Conservation (phyloP, 2,329 filamentous ascomycete genomes). For the Didymella pomorum region DNA sequence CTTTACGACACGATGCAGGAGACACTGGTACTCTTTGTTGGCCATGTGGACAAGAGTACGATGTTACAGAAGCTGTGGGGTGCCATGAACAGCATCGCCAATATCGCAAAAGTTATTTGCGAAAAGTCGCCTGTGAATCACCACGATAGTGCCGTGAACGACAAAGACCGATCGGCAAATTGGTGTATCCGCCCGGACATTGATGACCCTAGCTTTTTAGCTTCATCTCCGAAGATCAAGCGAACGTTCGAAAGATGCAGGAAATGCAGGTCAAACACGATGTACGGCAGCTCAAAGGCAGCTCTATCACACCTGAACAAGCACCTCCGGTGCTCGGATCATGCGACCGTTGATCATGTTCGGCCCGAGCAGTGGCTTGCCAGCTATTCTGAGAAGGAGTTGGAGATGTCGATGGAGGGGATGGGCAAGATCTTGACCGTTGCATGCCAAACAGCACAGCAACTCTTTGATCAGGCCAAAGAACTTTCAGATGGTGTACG, state of each 20-base stretch:
- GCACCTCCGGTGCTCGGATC: conserved; percentile 19
- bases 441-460: conserved; percentile 20
- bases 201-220: not conserved
- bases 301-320: conserved; percentile 36
- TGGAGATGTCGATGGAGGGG: conserved; percentile 33
- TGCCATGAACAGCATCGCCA: conserved; percentile 31
- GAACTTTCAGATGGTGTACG: conserved; percentile 40
- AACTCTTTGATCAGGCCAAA: conserved; percentile 23
- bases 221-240: conserved; percentile 11
- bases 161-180: conserved; percentile 18
- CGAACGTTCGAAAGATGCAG: conserved; percentile 29
- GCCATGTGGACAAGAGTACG: conserved; percentile 27
- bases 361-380: conserved; percentile 34
- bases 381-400: conserved; percentile 26
- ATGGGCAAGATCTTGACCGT: conserved; percentile 27
- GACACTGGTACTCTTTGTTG: conserved; percentile 36
- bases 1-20: conserved; percentile 25
- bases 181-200: conserved; percentile 33
- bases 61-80: conserved; percentile 41
- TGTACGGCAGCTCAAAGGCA: conserved; percentile 24
- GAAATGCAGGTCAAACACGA: conserved; percentile 21
- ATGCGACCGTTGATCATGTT: too few relatives aligned
- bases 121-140: conserved; percentile 7
- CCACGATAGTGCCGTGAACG: conserved; percentile 18
- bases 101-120: conserved; percentile 8